phyloP scores from a whole-genome alignment of 306 rosid species.

The Quercus ilex region DNA sequence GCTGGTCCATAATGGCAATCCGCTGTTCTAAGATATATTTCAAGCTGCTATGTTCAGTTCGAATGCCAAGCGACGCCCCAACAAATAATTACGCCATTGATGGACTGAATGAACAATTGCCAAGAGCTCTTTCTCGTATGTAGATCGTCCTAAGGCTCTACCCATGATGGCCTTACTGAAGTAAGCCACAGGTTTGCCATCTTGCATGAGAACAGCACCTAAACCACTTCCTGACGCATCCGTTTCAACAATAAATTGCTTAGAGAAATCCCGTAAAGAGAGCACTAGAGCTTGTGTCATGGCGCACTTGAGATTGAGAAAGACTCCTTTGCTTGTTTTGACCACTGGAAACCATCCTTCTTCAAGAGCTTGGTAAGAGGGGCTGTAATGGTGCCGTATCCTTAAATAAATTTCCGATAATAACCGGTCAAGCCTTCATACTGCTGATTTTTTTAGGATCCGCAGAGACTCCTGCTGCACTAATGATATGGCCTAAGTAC shows the following conservation, averaged over 20 bases:
- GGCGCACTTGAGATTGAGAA: not conserved
- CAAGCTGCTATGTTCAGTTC: not conserved
- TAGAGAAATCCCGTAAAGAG: not conserved
- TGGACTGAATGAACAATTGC: not conserved
- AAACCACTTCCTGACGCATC: not conserved
- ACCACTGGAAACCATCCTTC: not conserved
- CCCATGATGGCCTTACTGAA: not conserved
- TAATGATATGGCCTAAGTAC: not conserved
- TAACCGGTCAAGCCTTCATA: not conserved
- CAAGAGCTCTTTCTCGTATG: not conserved
- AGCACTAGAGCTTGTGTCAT: not conserved
- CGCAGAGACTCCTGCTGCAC: not conserved
- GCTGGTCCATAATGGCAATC: not conserved
- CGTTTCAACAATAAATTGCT: not conserved
- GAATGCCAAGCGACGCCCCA: not conserved
- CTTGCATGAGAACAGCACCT: not conserved
- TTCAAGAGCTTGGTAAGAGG: not conserved
- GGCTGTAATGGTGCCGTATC: not conserved
- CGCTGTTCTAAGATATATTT: not conserved
- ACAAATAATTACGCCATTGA: not conserved
- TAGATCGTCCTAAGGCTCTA: no score
- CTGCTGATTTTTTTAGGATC: not conserved
- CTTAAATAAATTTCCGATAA: not conserved
- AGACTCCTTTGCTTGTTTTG: not conserved
- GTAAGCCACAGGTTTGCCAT: not conserved